Evolutionary conservation across 2,329 filamentous ascomycete genomes (phyloP).

Genomic region (Chaetomium sp.): DNA sequence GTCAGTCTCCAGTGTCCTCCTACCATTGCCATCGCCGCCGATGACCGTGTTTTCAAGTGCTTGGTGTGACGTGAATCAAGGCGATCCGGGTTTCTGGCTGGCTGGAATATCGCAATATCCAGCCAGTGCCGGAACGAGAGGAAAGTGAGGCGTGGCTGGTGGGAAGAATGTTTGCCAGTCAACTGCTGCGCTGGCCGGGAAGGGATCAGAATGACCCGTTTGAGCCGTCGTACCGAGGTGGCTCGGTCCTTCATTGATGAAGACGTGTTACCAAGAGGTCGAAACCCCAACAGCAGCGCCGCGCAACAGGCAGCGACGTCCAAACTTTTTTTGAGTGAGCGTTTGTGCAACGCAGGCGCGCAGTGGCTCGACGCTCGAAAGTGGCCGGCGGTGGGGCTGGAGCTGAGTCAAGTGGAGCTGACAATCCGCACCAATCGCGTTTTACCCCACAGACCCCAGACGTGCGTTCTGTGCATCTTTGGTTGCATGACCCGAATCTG

Average conservation of each 20-base stretch:
- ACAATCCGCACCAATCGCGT: slow-evolving; percentile 21
- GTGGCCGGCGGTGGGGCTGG: slow-evolving; percentile 11
- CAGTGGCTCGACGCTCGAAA: not conserved
- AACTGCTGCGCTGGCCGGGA: not conserved
- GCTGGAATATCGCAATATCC: not conserved
- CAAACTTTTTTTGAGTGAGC: slow-evolving; percentile 1
- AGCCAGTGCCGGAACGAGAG: slow-evolving; percentile 12
- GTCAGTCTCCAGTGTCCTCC: not conserved
- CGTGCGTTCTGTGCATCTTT: slow-evolving; percentile 23
- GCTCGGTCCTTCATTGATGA: slow-evolving; percentile 12
- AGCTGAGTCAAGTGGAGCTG: slow-evolving; percentile 21
- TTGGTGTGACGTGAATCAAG: not conserved
- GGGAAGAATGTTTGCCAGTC: slow-evolving; percentile 15
- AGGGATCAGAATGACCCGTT: not conserved
- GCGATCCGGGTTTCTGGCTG: slow-evolving; percentile 4
- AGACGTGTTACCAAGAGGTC: slow-evolving; percentile 13
- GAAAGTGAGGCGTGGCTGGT: slow-evolving; percentile 7
- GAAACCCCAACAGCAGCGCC: slow-evolving; percentile 19
- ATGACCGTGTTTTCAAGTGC: not conserved
- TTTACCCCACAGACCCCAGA: slow-evolving; percentile 30
- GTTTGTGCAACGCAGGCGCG: slow-evolving; percentile 8
- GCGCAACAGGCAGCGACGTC: slow-evolving; percentile 24
- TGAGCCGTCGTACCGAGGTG: not conserved
- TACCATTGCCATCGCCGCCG: not conserved
- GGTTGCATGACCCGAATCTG: slow-evolving; percentile 16